Evolutionary conservation across 805 yeast species (phyloP).

Genomic region (Spathaspora hagerdaliae): DNA sequence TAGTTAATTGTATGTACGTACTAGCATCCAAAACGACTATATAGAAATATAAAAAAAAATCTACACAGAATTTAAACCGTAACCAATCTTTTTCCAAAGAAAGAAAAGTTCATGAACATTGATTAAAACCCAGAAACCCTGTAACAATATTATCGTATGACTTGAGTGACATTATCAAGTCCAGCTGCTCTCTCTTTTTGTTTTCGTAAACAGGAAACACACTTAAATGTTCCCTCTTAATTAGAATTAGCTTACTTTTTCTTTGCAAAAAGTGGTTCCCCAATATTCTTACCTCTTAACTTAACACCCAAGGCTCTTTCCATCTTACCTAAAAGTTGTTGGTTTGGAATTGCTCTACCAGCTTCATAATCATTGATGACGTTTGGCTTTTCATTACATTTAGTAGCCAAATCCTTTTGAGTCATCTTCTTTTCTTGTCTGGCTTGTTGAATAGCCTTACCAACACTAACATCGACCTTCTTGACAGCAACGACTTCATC

Average conservation of each 20-base stretch:
- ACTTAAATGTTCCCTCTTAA: too few relatives aligned
- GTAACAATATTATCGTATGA: neutral
- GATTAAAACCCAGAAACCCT: neutral
- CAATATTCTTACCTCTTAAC: conserved; percentile 93
- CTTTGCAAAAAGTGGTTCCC: conserved; percentile 72
- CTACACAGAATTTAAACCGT: too few relatives aligned
- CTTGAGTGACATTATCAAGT: neutral
- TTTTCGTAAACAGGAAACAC: too few relatives aligned
- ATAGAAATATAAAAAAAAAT: too few relatives aligned
- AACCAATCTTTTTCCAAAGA: neutral
- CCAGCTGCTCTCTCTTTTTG: neutral
- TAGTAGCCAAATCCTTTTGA: conserved; percentile 95
- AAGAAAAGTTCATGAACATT: neutral
- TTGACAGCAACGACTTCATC: conserved; percentile 92
- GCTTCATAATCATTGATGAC: conserved; percentile 95
- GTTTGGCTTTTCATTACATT: conserved; percentile 92
- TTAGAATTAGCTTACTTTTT: conserved; percentile 30
- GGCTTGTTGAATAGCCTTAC: conserved; percentile 79
- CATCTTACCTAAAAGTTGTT: conserved; percentile 86
- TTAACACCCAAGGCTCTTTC: conserved; percentile 94
- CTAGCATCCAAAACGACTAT: too few relatives aligned
- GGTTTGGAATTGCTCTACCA: conserved; percentile 94
- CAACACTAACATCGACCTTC: conserved; percentile 79
- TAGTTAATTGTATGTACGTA: too few relatives aligned
- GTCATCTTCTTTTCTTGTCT: conserved; percentile 86